Percentiles rank a stretch among this genome's conserved stretches.
Evolutionary conservation across 768 basidiomycete species (phyloP).

Genomic region (Pilatotrama ljubarskyi): DNA sequence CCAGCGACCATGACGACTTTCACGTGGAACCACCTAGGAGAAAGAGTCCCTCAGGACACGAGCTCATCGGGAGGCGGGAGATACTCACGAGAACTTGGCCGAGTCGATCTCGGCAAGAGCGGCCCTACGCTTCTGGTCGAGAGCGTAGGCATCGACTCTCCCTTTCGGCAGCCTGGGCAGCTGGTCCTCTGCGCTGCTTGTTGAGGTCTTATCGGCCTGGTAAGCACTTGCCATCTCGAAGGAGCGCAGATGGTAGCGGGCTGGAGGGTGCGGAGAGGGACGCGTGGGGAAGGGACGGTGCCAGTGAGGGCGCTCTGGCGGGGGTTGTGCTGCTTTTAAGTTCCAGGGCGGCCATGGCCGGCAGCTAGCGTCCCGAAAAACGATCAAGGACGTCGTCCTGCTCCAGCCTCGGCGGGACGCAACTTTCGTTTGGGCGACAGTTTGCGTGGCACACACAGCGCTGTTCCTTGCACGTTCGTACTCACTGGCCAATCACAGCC

Average conservation of each 20-base stretch:
- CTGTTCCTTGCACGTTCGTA: slow-evolving; percentile 29
- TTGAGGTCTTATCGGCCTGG: slow-evolving; percentile 21
- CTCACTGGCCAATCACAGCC: slow-evolving; percentile 21
- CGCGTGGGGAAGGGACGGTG: slow-evolving; percentile 15
- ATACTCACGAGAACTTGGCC: slow-evolving; percentile 76
- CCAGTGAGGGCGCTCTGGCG: background rate
- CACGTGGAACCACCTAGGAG: slow-evolving; percentile 76
- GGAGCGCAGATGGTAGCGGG: slow-evolving; percentile 10
- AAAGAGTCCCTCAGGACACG: background rate
- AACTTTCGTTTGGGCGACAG: background rate
- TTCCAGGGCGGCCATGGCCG: background rate
- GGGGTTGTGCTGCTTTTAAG: slow-evolving; percentile 13
- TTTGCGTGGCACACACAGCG: background rate
- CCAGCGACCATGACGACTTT: slow-evolving; percentile 62
- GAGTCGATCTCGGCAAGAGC: slow-evolving; percentile 88
- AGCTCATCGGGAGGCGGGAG: background rate
- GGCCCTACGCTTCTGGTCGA: slow-evolving; percentile 73
- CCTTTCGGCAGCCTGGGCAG: slow-evolving; percentile 12
- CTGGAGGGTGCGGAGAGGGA: background rate
- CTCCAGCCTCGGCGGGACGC: background rate
- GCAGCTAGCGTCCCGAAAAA: background rate
- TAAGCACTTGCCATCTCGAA: slow-evolving; percentile 23
- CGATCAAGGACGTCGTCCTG: slow-evolving; percentile 4
- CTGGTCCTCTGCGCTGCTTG: slow-evolving; percentile 17
- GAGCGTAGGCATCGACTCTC: slow-evolving; percentile 34